phyloP scores from a whole-genome alignment of 2,329 filamentous ascomycete genomes.

The Fusarium sp. region DNA sequence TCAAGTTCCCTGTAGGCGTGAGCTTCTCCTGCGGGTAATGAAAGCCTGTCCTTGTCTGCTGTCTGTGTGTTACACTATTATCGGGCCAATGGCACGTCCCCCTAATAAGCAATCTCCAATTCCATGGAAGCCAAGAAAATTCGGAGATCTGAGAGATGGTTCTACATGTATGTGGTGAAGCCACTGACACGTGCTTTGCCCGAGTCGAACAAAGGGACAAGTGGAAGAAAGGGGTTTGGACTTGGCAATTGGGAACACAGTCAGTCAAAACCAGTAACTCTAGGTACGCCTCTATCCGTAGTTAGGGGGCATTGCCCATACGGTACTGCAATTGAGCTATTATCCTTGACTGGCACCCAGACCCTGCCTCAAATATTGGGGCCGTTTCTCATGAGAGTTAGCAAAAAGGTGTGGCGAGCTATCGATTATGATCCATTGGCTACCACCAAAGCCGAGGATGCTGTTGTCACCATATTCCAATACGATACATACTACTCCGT shows the following conservation, averaged over 20 bases:
- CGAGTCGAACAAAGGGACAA: conserved; percentile 1
- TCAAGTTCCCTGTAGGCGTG: not conserved
- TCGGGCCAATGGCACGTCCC: conserved; percentile 22
- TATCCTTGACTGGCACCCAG: conserved; percentile 1
- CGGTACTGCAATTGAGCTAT: not conserved
- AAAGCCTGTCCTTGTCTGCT: conserved; percentile 17
- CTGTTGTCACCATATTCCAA: not conserved
- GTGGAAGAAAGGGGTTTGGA: not conserved
- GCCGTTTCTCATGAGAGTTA: conserved; percentile 15
- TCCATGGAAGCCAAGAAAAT: conserved; percentile 15
- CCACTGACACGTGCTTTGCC: conserved; percentile 17
- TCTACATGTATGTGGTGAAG: conserved; percentile 10
- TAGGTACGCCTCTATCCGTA: not conserved
- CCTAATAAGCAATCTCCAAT: conserved; percentile 25
- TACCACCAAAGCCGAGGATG: not conserved
- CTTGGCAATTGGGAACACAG: not conserved
- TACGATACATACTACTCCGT: not conserved
- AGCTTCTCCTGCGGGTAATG: not conserved
- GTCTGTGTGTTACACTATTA: conserved; percentile 8
- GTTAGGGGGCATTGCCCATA: not conserved
- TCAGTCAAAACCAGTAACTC: not conserved
- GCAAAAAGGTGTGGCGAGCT: not conserved
- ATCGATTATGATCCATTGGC: conserved; percentile 4
- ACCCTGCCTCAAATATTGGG: conserved; percentile 15
- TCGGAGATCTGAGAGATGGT: conserved; percentile 8